phyloP scores from a whole-genome alignment of 2,329 filamentous ascomycete genomes.

The Penicillium thymicola region DNA sequence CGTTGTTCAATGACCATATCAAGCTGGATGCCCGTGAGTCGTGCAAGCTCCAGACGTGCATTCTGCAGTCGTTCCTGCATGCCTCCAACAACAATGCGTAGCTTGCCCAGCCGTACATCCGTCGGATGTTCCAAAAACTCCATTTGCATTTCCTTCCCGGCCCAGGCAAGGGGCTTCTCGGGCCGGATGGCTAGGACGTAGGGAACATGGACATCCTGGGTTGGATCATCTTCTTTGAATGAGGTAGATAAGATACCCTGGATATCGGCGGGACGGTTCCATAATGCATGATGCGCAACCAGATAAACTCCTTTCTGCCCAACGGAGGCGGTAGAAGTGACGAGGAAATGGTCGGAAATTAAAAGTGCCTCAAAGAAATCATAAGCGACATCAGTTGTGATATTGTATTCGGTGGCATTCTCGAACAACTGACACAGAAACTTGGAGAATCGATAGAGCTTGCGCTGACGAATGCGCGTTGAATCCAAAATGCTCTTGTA shows the following conservation, averaged over 20 bases:
- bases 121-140: slow-evolving; percentile 72
- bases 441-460: slow-evolving; percentile 91
- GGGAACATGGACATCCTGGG: slow-evolving; percentile 70
- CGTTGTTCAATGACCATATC: slow-evolving; percentile 88
- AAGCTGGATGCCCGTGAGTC: slow-evolving; percentile 76
- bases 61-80: slow-evolving; percentile 74
- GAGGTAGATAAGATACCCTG: slow-evolving; percentile 79
- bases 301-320: slow-evolving; percentile 76
- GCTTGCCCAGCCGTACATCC: slow-evolving; percentile 80
- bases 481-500: slow-evolving; percentile 96
- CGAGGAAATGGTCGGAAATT: slow-evolving; percentile 79
- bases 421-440: slow-evolving; percentile 92
- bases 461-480: slow-evolving; percentile 90
- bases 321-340: slow-evolving; percentile 64
- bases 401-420: slow-evolving; percentile 92
- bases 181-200: slow-evolving; percentile 84
- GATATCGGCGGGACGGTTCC: slow-evolving; percentile 73
- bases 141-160: slow-evolving; percentile 69
- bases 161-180: slow-evolving; percentile 76
- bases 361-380: slow-evolving; percentile 78
- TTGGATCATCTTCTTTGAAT: slow-evolving; percentile 64
- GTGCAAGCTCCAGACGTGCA: slow-evolving; percentile 73
- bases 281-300: slow-evolving; percentile 77
- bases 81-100: slow-evolving; percentile 84
- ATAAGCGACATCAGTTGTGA: slow-evolving; percentile 66